Percentiles rank a stretch among this genome's conserved stretches.
These are phyloP conservation scores for Galerina sulciceps DNA, from an alignment of 768 basidiomycete species.

Conservation along the genomic window DNA sequence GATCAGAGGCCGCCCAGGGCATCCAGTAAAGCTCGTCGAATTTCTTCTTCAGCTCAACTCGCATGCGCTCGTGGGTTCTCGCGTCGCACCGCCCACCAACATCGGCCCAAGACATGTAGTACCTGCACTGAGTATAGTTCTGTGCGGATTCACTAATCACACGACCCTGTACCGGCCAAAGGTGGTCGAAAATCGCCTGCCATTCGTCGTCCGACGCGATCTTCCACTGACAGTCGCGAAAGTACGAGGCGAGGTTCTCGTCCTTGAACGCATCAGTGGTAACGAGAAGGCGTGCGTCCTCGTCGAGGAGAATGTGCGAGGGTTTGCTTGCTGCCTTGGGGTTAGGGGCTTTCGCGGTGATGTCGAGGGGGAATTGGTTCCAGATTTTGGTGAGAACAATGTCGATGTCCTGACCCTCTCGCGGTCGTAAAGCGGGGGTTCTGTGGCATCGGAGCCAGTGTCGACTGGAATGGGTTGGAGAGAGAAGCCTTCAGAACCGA, in stretches of 20 bases:
- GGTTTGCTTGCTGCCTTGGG: background rate
- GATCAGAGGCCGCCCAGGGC: background rate
- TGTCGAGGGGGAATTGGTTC: conserved; percentile 18
- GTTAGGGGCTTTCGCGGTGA: conserved; percentile 17
- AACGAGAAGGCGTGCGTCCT: background rate
- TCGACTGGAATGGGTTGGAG: background rate
- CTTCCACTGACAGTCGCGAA: conserved; percentile 1
- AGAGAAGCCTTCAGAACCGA: background rate
- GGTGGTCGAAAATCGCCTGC: background rate
- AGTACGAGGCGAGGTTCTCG: background rate
- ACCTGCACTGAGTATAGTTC: background rate
- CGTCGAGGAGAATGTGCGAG: conserved; percentile 4
- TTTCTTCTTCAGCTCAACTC: background rate
- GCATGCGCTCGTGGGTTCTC: too few species aligned
- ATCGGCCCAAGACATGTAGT: too few species aligned
- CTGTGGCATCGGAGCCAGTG: background rate
- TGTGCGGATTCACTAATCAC: background rate
- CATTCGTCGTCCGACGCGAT: background rate
- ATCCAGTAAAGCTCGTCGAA: background rate
- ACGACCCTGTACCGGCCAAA: background rate
- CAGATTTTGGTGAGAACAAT: conserved; percentile 8
- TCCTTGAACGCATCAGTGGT: background rate
- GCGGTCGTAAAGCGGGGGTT: background rate
- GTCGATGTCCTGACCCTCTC: conserved; percentile 7
- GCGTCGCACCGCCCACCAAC: too few species aligned